phyloP scores from a whole-genome alignment of 768 basidiomycete genomes.

The Lactarius vividus region DNA sequence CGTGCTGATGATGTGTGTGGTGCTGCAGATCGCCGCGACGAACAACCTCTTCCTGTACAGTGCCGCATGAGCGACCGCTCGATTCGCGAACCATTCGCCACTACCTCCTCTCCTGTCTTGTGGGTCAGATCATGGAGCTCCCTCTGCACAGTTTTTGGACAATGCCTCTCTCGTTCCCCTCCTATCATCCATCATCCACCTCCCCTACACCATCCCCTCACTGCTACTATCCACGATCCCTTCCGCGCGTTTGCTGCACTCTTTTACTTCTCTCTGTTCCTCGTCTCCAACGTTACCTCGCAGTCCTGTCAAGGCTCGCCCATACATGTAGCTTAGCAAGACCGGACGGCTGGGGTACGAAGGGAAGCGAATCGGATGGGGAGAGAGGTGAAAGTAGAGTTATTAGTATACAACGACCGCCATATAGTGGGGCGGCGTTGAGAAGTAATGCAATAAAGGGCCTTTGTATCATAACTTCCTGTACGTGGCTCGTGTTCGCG shows the following conservation, averaged over 20 bases:
- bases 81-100: background rate
- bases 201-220: background rate
- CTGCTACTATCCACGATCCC: conserved; percentile 13
- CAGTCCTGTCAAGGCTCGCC: conserved; percentile 5
- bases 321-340: conserved; percentile 9
- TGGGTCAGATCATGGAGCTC: background rate
- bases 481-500: background rate
- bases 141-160: conserved; percentile 23
- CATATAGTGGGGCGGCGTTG: conserved; percentile 25
- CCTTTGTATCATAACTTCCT: conserved; percentile 24
- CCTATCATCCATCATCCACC: conserved; percentile 7
- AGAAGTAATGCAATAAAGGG: conserved; percentile 29
- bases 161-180: conserved; percentile 9
- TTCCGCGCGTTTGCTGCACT: conserved; percentile 21
- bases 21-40: conserved; percentile 83
- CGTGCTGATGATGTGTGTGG: background rate
- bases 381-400: conserved; percentile 18
- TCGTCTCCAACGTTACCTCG: background rate
- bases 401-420: conserved; percentile 23
- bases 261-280: background rate
- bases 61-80: conserved; percentile 42
- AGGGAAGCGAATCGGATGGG: background rate
- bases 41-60: conserved; percentile 93
- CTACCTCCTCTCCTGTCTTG: conserved; percentile 1
- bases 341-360: background rate